Evolutionary conservation across 306 rosid genomes (phyloP), one percentile per base, ranked within the genome.

Genomic region (Arachis hypogaea): DNA sequence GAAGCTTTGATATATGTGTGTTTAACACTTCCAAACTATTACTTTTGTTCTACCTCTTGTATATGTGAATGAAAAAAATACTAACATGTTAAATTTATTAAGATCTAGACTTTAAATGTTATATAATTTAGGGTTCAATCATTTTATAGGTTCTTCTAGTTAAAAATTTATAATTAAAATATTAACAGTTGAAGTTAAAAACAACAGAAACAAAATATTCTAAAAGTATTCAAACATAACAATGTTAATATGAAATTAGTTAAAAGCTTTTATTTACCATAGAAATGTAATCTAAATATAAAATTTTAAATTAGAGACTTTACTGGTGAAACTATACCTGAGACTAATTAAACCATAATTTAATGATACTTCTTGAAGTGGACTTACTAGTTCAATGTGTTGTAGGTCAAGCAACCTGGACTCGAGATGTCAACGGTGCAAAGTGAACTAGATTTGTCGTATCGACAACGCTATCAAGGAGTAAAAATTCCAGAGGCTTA

Each of bases 331-430:
- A 22, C 22, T 22, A 22, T 22, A 22, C 22, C 22, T 22, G 1
- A 22, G 22, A 22, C 1, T 22, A 22, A 22, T 22, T 22, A 22
- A 22, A 22, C 22, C 22, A 22, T 22, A 22, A 41, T 47, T 49
- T 7, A 55, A 61, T 41, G 56, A 10, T 29, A 41, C 57, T 63
- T 62, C 7, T 30, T 5, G 69, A 33, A 71, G 41, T 67, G 28
- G 45, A 76, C 58, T 73, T 60, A 73, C 57, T 40, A 75, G 57
- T 75, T 82, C 47, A 71, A 42, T 71, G 14, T 73, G 63, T 78
- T 77, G 86, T 78, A 94, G 99, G 99, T 94, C 81, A 94, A 92
- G 90, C 84, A 88, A 77, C 99, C 98, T 68, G 99, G 99, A 68
- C 89, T 94, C 28, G 99, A 94, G 87, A 94, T 94, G 96, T 73